Percentiles rank a stretch among this genome's conserved stretches.
Conservation (phyloP, 2,329 filamentous ascomycete genomes). For the Trichophyton schoenleinii region DNA sequence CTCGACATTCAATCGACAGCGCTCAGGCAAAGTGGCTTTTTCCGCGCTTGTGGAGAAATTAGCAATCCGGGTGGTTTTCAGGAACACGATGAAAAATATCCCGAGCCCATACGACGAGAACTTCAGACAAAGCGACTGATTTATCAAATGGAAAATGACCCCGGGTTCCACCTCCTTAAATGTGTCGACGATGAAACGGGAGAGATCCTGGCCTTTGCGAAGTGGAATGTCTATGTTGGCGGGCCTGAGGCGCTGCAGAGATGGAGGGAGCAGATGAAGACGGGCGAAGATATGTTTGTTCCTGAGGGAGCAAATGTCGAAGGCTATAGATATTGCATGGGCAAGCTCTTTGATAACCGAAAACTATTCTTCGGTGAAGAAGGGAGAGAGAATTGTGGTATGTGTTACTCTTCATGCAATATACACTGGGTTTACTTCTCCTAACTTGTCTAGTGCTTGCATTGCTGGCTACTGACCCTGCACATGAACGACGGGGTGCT, state of each 20-base stretch:
- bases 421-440: neutral
- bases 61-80: conserved; percentile 5
- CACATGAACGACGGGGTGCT: conserved; percentile 20
- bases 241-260: neutral
- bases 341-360: conserved; percentile 5
- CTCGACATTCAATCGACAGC: conserved; percentile 8
- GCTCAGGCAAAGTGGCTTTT: conserved; percentile 7
- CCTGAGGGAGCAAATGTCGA: conserved; percentile 7
- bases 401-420: neutral
- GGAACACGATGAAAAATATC: neutral
- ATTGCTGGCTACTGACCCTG: conserved; percentile 23
- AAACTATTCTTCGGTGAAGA: conserved; percentile 10
- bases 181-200: conserved; percentile 10
- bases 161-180: conserved; percentile 8
- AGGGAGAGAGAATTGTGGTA: conserved; percentile 11
- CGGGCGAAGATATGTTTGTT: conserved; percentile 6
- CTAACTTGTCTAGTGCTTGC: conserved; percentile 19
- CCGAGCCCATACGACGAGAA: neutral
- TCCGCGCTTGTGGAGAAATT: conserved; percentile 7
- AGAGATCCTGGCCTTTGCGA: conserved; percentile 10
- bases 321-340: conserved; percentile 8
- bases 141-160: conserved; percentile 3
- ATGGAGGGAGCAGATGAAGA: conserved; percentile 7
- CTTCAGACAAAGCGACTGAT: conserved; percentile 5
- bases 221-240: conserved; percentile 8